A percentile compares a stretch with the other conserved stretches of the same genome.
These are phyloP conservation scores for Myotisia sp. DNA, from an alignment of 2,329 filamentous ascomycete genomes.

Conservation along the genomic window DNA sequence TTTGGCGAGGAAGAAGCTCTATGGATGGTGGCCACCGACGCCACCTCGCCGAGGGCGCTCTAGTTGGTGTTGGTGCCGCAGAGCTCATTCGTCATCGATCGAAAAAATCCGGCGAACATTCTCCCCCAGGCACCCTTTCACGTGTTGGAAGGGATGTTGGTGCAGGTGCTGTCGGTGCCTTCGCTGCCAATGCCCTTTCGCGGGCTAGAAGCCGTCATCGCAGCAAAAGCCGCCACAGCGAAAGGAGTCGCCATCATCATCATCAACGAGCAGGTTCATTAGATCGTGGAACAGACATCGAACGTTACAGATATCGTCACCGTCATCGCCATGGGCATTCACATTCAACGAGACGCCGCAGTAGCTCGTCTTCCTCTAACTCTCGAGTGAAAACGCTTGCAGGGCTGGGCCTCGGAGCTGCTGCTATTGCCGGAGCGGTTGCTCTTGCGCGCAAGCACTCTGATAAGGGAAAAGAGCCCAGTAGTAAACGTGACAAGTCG, in stretches of 20 bases:
- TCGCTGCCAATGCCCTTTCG: slow-evolving; percentile 45
- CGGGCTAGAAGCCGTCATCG: slow-evolving; percentile 30
- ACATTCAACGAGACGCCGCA: too few relatives aligned
- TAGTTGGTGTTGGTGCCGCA: slow-evolving; percentile 47
- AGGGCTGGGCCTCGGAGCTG: slow-evolving; percentile 39
- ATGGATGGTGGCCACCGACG: slow-evolving; percentile 39
- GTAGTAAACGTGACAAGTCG: slow-evolving; percentile 3
- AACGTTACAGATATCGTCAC: slow-evolving; percentile 8
- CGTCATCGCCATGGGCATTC: slow-evolving; percentile 24
- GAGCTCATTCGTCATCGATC: slow-evolving; percentile 45
- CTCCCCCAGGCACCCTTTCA: slow-evolving; percentile 37
- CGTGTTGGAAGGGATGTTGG: slow-evolving; percentile 39
- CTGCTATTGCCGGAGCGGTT: slow-evolving; percentile 46
- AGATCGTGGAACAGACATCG: too few relatives aligned
- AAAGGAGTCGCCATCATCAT: slow-evolving; percentile 21
- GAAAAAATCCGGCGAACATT: slow-evolving; percentile 37
- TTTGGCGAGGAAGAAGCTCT: slow-evolving; percentile 30
- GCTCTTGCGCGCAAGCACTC: slow-evolving; percentile 43
- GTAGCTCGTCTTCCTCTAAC: slow-evolving; percentile 35
- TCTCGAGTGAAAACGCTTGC: slow-evolving; percentile 40
- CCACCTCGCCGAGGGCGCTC: slow-evolving; percentile 48
- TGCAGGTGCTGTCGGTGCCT: slow-evolving; percentile 47
- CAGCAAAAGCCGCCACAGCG: slow-evolving; percentile 19
- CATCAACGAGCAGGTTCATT: slow-evolving; percentile 7
- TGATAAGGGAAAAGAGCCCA: slow-evolving; percentile 33